Percentiles rank a stretch among this genome's conserved stretches.
Evolutionary conservation across 768 basidiomycete species (phyloP).

Genomic region (Kwoniella dejecticola): DNA sequence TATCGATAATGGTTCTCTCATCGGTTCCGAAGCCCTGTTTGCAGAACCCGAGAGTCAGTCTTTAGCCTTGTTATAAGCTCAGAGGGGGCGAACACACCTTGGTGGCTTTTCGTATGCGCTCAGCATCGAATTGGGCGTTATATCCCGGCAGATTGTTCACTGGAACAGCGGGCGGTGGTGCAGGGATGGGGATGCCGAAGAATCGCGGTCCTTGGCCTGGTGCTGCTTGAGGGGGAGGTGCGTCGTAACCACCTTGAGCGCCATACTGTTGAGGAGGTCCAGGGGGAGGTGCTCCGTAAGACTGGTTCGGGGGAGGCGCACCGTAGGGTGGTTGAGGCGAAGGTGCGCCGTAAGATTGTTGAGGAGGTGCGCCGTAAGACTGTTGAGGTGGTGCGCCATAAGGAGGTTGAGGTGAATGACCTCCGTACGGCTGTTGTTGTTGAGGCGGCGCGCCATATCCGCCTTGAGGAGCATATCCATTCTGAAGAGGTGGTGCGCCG

Average conservation of each 20-base stretch:
- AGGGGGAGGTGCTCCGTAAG: slow-evolving; percentile 20
- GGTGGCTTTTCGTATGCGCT: slow-evolving; percentile 56
- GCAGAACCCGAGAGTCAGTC: too few species aligned
- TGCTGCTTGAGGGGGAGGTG: slow-evolving; percentile 22
- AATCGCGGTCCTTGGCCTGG: slow-evolving; percentile 22
- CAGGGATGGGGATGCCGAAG: slow-evolving; percentile 47
- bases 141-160: slow-evolving; percentile 44
- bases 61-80: too few species aligned
- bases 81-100: slow-evolving; percentile 51
- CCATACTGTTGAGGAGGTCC: slow-evolving; percentile 7
- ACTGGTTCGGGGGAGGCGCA: slow-evolving; percentile 14
- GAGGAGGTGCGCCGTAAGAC: slow-evolving; percentile 20
- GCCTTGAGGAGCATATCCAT: slow-evolving; percentile 14
- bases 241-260: slow-evolving; percentile 26
- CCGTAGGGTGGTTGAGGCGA: slow-evolving; percentile 16
- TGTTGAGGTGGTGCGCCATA: slow-evolving; percentile 19
- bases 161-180: slow-evolving; percentile 52
- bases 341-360: slow-evolving; percentile 18
- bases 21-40: slow-evolving; percentile 53
- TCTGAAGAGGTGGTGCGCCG: slow-evolving; percentile 13
- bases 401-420: slow-evolving; percentile 10
- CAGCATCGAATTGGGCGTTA: slow-evolving; percentile 53
- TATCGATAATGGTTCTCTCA: slow-evolving; percentile 50
- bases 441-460: slow-evolving; percentile 33
- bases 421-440: slow-evolving; percentile 20